phyloP scores from a whole-genome alignment of 2,329 filamentous ascomycete species.

The Xylariomycetidae sp. region DNA sequence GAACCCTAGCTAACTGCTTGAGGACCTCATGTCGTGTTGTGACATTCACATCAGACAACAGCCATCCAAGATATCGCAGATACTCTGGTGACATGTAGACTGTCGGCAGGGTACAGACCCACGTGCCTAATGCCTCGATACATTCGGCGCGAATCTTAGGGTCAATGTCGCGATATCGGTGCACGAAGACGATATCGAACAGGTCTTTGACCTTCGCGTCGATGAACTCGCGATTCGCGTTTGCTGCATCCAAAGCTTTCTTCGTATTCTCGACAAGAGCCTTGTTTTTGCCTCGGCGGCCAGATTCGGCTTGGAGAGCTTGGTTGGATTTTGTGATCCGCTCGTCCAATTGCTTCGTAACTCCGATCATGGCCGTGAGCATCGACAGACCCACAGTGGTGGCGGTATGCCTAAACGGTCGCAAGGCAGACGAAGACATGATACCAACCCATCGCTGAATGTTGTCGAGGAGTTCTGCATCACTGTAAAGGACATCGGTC shows the following conservation, averaged over 20 bases:
- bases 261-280: conserved; percentile 68
- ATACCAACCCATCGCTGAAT: conserved; percentile 83
- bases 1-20: conserved; percentile 73
- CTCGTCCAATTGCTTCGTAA: conserved; percentile 65
- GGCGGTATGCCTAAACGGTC: conserved; percentile 90
- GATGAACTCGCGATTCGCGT: conserved; percentile 61
- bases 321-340: conserved; percentile 71
- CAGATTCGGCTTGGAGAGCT: conserved; percentile 71
- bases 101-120: conserved; percentile 80
- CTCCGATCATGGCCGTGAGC: conserved; percentile 67
- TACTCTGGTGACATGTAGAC: conserved; percentile 88
- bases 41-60: conserved; percentile 74
- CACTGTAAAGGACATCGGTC: conserved; percentile 73
- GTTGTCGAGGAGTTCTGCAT: conserved; percentile 76
- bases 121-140: conserved; percentile 76
- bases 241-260: conserved; percentile 63
- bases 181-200: conserved; percentile 89
- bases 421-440: conserved; percentile 81
- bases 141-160: conserved; percentile 84
- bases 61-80: conserved; percentile 90
- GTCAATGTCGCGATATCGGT: conserved; percentile 92
- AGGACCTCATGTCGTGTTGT: conserved; percentile 79
- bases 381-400: conserved; percentile 79
- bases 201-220: conserved; percentile 73
- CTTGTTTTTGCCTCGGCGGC: conserved; percentile 69